A percentile compares a stretch with the other conserved stretches of the same genome.
phyloP scores from a whole-genome alignment of 2,329 filamentous ascomycete species.

The Ophiocordyceps camponoti-leonardi region DNA sequence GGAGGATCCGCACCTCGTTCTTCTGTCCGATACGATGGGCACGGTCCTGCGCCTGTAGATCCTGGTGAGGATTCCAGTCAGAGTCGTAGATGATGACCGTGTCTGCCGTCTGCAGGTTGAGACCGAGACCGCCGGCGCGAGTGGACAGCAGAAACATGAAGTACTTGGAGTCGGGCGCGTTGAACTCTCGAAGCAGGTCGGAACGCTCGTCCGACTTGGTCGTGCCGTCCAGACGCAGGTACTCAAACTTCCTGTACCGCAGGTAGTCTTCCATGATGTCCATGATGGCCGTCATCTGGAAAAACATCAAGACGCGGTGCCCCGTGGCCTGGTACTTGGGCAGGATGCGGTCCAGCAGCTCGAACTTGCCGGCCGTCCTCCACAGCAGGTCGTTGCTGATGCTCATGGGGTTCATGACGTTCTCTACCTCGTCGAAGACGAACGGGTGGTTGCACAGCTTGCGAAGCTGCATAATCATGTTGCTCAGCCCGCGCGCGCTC shows the following conservation, averaged over 20 bases:
- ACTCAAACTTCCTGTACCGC: constrained; percentile 65
- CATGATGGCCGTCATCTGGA: constrained; percentile 99
- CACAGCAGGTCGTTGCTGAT: constrained; percentile 86
- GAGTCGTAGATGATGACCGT: constrained; percentile 99
- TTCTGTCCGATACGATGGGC: constrained; percentile 99
- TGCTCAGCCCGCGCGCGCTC: constrained; percentile 84
- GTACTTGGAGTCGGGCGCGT: constrained; percentile 76
- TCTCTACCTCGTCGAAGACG: constrained; percentile 94
- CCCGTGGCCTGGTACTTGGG: constrained; percentile 85
- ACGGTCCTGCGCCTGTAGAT: constrained; percentile 98
- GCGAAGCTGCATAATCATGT: constrained; percentile 99
- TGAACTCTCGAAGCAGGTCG: constrained; percentile 76
- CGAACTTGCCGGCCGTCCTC: constrained; percentile 94
- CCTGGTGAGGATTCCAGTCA: constrained; percentile 98
- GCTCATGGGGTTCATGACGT: constrained; percentile 85
- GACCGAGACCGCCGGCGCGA: constrained; percentile 89
- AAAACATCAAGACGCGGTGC: constrained; percentile 98
- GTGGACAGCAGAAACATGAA: constrained; percentile 98
- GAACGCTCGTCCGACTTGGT: constrained; percentile 97
- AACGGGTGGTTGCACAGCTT: constrained; percentile 99
- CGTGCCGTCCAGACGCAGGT: constrained; percentile 85
- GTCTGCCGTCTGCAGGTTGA: constrained; percentile 93
- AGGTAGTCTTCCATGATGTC: constrained; percentile 99
- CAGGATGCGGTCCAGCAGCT: constrained; percentile 77
- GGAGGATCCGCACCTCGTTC: constrained; percentile 93